Percentiles rank a stretch among this genome's conserved stretches.
Evolutionary conservation across 2,329 filamentous ascomycete species (phyloP).

Genomic region (Metarhizium robertsii): DNA sequence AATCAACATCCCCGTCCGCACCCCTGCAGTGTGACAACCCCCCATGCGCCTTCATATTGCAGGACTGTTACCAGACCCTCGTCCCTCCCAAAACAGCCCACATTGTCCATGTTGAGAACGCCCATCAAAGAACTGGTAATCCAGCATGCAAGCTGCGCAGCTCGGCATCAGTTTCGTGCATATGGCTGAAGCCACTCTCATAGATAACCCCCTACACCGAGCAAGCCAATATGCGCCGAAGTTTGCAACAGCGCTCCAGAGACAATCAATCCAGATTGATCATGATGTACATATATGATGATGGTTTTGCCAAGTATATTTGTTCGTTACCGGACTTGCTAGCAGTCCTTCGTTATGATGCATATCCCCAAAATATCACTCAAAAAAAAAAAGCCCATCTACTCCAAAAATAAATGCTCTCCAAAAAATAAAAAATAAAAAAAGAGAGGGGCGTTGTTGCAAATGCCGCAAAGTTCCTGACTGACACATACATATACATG

Average conservation of each 20-base stretch:
- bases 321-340: background rate
- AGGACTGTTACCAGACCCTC: background rate
- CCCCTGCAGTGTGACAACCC: background rate
- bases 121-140: background rate
- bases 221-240: background rate
- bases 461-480: constrained; percentile 3
- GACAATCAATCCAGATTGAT: background rate
- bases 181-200: background rate
- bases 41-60: background rate
- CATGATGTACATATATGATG: background rate
- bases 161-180: background rate
- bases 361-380: background rate
- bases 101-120: background rate
- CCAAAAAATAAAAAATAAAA: background rate
- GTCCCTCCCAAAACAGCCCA: background rate
- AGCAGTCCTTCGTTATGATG: background rate
- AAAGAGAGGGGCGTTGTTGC: constrained; percentile 1
- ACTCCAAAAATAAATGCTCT: background rate
- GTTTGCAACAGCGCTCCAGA: background rate
- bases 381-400: background rate
- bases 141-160: background rate
- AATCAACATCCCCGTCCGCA: background rate
- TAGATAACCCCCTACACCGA: background rate
- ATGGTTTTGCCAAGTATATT: background rate
- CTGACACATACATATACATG: background rate